Conservation (phyloP, 164 flowering plant genomes). For the Chimonanthus praecox region DNA sequence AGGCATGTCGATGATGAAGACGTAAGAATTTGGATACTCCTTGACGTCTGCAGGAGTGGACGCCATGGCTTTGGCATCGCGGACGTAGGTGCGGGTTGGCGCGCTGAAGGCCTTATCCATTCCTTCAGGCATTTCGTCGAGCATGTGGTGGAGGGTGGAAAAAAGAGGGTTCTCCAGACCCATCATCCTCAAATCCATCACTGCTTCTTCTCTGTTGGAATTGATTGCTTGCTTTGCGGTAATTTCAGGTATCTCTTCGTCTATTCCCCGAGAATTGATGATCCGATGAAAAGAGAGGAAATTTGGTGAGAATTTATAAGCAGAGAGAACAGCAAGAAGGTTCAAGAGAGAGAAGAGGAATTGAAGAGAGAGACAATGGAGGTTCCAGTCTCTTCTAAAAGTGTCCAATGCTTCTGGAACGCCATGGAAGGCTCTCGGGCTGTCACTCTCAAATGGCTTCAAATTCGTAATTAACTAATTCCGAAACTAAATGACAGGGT, state of each 20-base stretch:
- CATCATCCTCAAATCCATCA: slow-evolving; percentile 1
- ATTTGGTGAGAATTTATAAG: not conserved
- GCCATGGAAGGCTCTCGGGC: too few species aligned
- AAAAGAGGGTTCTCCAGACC: slow-evolving; percentile 27
- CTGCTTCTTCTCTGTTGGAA: not conserved
- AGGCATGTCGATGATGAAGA: slow-evolving; percentile 58
- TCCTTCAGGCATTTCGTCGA: slow-evolving; percentile 27
- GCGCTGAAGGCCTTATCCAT: slow-evolving; percentile 21
- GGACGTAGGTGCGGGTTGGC: slow-evolving; percentile 45
- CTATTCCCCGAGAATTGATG: not conserved
- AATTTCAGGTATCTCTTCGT: not conserved
- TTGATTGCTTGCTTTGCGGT: not conserved
- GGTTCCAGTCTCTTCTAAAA: too few species aligned
- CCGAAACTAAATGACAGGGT: too few species aligned
- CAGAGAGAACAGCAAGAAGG: not conserved
- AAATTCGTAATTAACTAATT: too few species aligned
- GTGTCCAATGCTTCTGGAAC: too few species aligned
- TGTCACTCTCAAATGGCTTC: too few species aligned
- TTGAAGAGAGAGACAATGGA: not conserved
- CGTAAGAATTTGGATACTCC: slow-evolving; percentile 40
- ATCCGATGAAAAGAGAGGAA: not conserved
- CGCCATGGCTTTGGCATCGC: slow-evolving; percentile 67
- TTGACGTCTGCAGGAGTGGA: slow-evolving; percentile 51
- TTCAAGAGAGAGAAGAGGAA: not conserved
- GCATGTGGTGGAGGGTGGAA: slow-evolving; percentile 35